Evolutionary conservation across 192 early-diverging fungal genomes (phyloP).

Genomic region (Tieghemiomyces parasiticus): DNA sequence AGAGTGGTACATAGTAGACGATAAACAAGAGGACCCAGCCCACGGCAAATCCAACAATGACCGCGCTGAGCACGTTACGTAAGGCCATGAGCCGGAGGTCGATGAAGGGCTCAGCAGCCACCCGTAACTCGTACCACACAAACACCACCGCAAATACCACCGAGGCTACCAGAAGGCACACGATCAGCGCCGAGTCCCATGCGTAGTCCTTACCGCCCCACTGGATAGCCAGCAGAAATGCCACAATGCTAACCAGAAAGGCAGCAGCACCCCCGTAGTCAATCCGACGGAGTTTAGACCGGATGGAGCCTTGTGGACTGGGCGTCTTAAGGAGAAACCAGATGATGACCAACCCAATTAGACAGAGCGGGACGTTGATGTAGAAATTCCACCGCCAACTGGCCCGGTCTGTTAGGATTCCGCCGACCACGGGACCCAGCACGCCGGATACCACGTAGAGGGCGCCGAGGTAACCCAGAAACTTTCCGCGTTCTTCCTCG

Average conservation of each 20-base stretch:
- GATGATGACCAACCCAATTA: conserved; percentile 31
- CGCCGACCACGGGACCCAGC: conserved; percentile 54
- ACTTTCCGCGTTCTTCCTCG: conserved; percentile 55
- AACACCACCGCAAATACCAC: conserved; percentile 20
- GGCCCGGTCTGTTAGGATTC: conserved; percentile 42
- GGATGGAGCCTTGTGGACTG: conserved; percentile 18
- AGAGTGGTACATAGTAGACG: conserved; percentile 32
- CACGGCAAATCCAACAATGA: conserved; percentile 19
- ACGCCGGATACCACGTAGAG: conserved; percentile 40
- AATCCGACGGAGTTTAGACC: conserved; percentile 28
- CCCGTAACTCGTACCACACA: conserved; percentile 33
- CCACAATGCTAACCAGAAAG: conserved; percentile 21
- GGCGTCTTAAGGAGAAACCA: conserved; percentile 46
- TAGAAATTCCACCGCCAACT: conserved; percentile 60
- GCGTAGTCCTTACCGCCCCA: conserved; percentile 36
- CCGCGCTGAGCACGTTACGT: conserved; percentile 18
- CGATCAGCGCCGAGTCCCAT: conserved; percentile 33
- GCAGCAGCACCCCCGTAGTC: conserved; percentile 33
- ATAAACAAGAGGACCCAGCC: conserved; percentile 28
- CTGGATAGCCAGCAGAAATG: conserved; percentile 31
- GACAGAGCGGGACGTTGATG: conserved; percentile 61
- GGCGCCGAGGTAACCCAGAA: conserved; percentile 38
- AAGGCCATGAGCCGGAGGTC: conserved; percentile 18
- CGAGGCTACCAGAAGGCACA: conserved; percentile 26
- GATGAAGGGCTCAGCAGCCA: conserved; percentile 47